Evolutionary conservation across 208 protist species (phyloP).

Genomic region (Leishmania aethiopica): DNA sequence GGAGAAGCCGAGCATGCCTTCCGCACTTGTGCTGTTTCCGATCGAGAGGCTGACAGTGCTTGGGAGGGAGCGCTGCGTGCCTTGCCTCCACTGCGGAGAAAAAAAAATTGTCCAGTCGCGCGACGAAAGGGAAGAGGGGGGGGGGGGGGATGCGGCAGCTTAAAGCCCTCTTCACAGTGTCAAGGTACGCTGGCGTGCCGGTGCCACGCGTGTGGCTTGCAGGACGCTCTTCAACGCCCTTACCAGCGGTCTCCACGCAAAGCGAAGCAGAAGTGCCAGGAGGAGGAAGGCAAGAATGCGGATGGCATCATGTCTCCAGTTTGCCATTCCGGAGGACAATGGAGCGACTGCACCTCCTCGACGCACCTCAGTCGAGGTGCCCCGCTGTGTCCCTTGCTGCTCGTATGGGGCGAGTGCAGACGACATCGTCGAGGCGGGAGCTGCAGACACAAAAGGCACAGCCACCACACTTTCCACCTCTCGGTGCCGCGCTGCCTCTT

Average conservation of each 20-base stretch:
- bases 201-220: slow-evolving; percentile 20
- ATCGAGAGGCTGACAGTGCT: neutral
- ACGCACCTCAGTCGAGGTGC: neutral
- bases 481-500: slow-evolving; percentile 9
- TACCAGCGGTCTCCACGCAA: slow-evolving; percentile 24
- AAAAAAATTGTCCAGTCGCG: neutral
- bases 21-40: neutral
- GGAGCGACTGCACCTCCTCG: neutral
- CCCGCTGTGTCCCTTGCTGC: slow-evolving; percentile 1
- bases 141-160: neutral
- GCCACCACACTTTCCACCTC: neutral
- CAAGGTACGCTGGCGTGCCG: slow-evolving; percentile 31
- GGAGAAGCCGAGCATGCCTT: neutral
- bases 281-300: slow-evolving; percentile 22
- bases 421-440: neutral
- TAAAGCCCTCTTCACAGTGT: slow-evolving; percentile 20
- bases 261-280: slow-evolving; percentile 33
- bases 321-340: slow-evolving; percentile 2
- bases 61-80: neutral
- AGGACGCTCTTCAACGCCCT: slow-evolving; percentile 19
- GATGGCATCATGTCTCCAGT: slow-evolving; percentile 29
- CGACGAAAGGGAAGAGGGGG: too few relatives aligned
- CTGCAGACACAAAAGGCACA: slow-evolving; percentile 1
- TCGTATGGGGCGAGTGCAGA: neutral
- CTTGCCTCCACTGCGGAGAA: neutral